Base-by-base conservation (phyloP, 176 grass and related monocot species). In the Musa acuminata region DNA sequence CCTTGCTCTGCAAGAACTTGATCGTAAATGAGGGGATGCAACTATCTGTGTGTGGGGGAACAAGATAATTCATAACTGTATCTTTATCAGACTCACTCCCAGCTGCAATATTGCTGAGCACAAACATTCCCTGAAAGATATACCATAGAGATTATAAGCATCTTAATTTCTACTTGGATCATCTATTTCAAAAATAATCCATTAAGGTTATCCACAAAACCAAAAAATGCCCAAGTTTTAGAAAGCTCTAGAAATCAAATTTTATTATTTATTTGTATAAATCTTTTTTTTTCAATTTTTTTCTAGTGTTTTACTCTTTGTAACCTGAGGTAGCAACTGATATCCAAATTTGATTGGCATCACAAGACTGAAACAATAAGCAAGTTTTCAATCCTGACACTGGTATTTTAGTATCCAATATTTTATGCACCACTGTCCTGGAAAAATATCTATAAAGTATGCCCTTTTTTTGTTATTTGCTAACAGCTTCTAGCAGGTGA, bases 41-140 rank as follows among this genome's bases (percentile, higher is more conserved):
- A 10, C 52, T 14, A 68, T 85, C 84, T 69, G 53, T 12, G 22
- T 52, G 68, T 21, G 71, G 54, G 76, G 84, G 73, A 84, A 84
- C 49, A 80, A 89, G 65, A 87, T 82, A 73, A 86, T 86, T 88
- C 78, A 94, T 87, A 64, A 94, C 91, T 66, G 78, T 82, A 59
- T 89, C 86, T 79, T 89, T 94, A 73, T 68, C 85, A 21, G 54
- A 51, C 49, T 91, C 91, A 0, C 79, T 82, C 64, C 81, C 84
- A 58, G 95, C 91, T 17, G 88, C 88, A 83, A 98, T 84, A 27
- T 98, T 98, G 82, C 81, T 79, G 86, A 98, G 90, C 73, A 93
- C 82, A 71, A 84, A 78, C 90, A 98, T 93, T 79, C 87, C 95
- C 95, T 98, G 78, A 82, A 80, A 49, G 82, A 80, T 75, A 49